Conservation (phyloP, 2,329 filamentous ascomycete genomes). For the Fusarium sarcochroum region DNA sequence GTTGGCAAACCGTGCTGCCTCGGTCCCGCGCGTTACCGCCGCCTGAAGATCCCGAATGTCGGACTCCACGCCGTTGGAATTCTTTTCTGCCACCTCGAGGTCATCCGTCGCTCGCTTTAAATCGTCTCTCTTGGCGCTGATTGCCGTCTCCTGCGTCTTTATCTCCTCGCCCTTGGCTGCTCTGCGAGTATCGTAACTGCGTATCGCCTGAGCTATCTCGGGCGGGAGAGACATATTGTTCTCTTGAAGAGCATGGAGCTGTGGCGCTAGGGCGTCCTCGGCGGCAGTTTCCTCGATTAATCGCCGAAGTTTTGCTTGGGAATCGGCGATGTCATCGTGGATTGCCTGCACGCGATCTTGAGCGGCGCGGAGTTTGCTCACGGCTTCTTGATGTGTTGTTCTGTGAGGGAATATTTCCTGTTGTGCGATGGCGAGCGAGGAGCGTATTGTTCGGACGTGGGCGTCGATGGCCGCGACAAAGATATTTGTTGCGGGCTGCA, state of each 20-base stretch:
- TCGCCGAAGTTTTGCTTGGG: slow-evolving; percentile 32
- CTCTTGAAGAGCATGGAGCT: slow-evolving; percentile 48
- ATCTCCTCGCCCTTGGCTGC: slow-evolving; percentile 48
- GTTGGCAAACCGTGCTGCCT: slow-evolving; percentile 44
- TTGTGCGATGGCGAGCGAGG: slow-evolving; percentile 42
- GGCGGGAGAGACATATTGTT: slow-evolving; percentile 48
- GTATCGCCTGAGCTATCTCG: slow-evolving; percentile 48
- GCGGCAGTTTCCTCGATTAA: slow-evolving; percentile 46
- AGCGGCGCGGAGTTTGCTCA: slow-evolving; percentile 39
- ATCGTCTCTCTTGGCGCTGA: slow-evolving; percentile 39
- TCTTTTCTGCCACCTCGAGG: slow-evolving; percentile 39
- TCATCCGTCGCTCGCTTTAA: slow-evolving; percentile 38
- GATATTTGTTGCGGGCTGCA: slow-evolving; percentile 41
- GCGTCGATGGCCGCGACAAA: slow-evolving; percentile 44
- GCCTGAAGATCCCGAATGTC: slow-evolving; percentile 46
- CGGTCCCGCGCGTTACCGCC: slow-evolving; percentile 41
- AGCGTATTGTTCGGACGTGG: slow-evolving; percentile 43
- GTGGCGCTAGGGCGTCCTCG: slow-evolving; percentile 46
- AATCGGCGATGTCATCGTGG: slow-evolving; percentile 41
- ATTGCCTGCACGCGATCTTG: slow-evolving; percentile 41
- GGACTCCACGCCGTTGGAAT: slow-evolving; percentile 36
- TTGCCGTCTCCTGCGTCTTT: slow-evolving; percentile 43
- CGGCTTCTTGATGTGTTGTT: slow-evolving; percentile 45
- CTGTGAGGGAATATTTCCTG: slow-evolving; percentile 50
- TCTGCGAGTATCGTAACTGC: slow-evolving; percentile 44